Evolutionary conservation across 148 eudicot genomes (phyloP).

Genomic region (Limonium bicolor): DNA sequence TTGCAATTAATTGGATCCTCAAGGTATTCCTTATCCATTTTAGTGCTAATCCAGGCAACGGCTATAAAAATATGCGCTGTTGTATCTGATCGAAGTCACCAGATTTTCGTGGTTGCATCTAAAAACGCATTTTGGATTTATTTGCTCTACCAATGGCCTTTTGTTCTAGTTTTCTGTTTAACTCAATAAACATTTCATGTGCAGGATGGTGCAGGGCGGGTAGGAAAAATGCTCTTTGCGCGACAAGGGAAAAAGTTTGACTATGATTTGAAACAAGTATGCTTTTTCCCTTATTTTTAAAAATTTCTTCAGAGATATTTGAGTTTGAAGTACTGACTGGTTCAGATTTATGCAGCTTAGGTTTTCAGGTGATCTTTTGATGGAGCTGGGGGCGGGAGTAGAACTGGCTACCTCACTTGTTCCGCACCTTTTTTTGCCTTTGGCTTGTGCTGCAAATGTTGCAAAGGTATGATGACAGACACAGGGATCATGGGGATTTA

Average conservation of each 20-base stretch:
- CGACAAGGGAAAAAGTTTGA: conserved; percentile 97
- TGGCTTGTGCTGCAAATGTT: conserved; percentile 96
- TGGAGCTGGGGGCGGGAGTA: conserved; percentile 96
- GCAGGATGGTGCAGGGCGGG: conserved; percentile 96
- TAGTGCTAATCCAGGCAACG: too few relatives aligned
- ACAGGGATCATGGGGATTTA: too few relatives aligned
- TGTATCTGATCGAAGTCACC: too few relatives aligned
- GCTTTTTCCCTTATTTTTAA: conserved; percentile 1
- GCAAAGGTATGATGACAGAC: conserved; percentile 53
- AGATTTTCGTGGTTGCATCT: too few relatives aligned
- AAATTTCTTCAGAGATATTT: background rate
- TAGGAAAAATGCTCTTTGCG: conserved; percentile 95
- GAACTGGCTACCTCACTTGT: conserved; percentile 87
- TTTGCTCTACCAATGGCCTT: too few relatives aligned
- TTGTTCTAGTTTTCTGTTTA: too few relatives aligned
- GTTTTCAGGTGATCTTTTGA: conserved; percentile 81
- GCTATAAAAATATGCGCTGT: too few relatives aligned
- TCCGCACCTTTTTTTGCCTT: conserved; percentile 94
- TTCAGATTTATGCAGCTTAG: conserved; percentile 43
- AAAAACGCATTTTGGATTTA: too few relatives aligned
- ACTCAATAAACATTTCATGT: too few relatives aligned
- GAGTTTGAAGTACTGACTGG: background rate
- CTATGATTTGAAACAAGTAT: conserved; percentile 93
- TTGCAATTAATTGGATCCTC: conserved; percentile 95
- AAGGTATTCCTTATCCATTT: too few relatives aligned